A percentile compares a stretch with the other conserved stretches of the same genome.
These are phyloP conservation scores for Albizia julibrissin DNA, from an alignment of 306 rosid genomes.

Conservation along the genomic window DNA sequence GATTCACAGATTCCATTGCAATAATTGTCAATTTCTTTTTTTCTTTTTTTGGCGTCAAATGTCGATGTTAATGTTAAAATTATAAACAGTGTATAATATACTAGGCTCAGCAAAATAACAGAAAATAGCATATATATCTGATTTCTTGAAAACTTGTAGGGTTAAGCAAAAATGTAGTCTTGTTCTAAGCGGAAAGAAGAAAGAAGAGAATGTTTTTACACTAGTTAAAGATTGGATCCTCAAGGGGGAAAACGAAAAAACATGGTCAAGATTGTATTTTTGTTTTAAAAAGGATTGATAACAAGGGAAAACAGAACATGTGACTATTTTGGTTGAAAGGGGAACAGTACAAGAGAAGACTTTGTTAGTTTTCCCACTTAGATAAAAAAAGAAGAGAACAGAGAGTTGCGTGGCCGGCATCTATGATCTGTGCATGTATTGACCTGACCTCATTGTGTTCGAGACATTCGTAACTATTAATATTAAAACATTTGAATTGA, in stretches of 20 bases:
- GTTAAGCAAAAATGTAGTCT: not conserved
- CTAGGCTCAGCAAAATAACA: not conserved
- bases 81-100: too few relatives aligned
- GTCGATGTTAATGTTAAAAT: too few relatives aligned
- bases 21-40: not conserved
- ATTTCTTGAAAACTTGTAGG: not conserved
- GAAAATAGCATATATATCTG: not conserved
- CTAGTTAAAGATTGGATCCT: not conserved
- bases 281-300: too few relatives aligned
- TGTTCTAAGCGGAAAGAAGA: not conserved
- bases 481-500: not conserved
- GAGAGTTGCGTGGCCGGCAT: constrained; percentile 28
- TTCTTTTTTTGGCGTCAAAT: not conserved
- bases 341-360: constrained; percentile 12
- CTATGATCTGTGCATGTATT: not conserved
- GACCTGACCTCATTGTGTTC: not conserved
- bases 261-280: not conserved
- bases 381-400: not conserved
- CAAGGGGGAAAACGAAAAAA: not conserved
- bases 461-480: not conserved
- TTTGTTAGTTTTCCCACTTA: not conserved
- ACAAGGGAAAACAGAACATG: not conserved
- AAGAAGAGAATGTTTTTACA: not conserved
- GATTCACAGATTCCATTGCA: too few relatives aligned
- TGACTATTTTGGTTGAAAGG: not conserved